Percentiles rank a stretch among this genome's conserved stretches.
Conservation (phyloP, 192 early-diverging fungal species). For the Dispira simplex region DNA sequence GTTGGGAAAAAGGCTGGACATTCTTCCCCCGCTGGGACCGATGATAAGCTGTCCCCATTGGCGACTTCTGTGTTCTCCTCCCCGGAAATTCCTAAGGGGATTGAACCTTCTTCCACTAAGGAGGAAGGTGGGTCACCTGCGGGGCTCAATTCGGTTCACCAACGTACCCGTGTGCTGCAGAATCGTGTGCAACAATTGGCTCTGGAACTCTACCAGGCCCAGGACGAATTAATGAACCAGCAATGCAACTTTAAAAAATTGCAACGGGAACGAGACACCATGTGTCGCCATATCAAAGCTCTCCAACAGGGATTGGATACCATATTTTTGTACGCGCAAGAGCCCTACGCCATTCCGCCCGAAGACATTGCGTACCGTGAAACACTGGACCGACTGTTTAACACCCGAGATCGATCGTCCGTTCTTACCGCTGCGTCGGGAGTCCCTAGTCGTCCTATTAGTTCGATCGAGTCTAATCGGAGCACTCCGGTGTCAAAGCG, state of each 20-base stretch:
- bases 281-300: background rate
- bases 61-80: background rate
- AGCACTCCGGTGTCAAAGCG: background rate
- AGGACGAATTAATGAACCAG: background rate
- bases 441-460: background rate
- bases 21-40: background rate
- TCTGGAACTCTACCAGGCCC: conserved; percentile 2
- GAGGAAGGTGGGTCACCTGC: background rate
- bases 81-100: background rate
- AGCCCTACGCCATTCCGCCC: background rate
- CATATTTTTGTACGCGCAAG: conserved; percentile 6
- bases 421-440: background rate
- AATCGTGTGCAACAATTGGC: background rate
- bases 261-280: background rate
- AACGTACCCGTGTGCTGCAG: background rate
- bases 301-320: conserved; percentile 1
- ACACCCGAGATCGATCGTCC: conserved; percentile 5
- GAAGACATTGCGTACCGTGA: background rate
- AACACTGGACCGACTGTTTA: background rate
- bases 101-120: background rate
- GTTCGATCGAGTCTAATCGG: background rate
- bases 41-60: background rate
- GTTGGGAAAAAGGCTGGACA: background rate
- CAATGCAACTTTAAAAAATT: background rate
- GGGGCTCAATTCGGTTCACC: background rate